These are phyloP conservation scores for Microdochium trichocladiopsis DNA, from an alignment of 2,329 filamentous ascomycete genomes.

Conservation along the genomic window DNA sequence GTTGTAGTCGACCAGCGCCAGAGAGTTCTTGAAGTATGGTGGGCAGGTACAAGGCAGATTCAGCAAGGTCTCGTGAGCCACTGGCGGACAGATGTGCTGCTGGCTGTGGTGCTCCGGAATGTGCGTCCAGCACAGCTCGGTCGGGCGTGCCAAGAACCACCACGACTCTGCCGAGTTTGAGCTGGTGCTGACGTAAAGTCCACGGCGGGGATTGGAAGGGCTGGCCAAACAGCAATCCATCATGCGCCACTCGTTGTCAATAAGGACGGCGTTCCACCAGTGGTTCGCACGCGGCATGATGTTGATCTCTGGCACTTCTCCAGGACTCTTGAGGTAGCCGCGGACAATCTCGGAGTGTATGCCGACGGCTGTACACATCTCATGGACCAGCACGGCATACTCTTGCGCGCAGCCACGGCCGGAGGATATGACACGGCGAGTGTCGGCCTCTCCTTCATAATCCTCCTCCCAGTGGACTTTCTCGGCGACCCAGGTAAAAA, in stretches of 20 bases:
- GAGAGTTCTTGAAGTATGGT: constrained; percentile 73
- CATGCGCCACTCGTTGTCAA: constrained; percentile 93
- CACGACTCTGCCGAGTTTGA: constrained; percentile 71
- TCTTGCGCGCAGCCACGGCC: constrained; percentile 84
- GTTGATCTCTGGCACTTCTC: constrained; percentile 73
- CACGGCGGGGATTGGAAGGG: constrained; percentile 78
- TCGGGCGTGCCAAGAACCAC: constrained; percentile 89
- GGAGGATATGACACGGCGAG: constrained; percentile 73
- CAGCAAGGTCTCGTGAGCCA: constrained; percentile 78
- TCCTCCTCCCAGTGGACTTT: constrained; percentile 95
- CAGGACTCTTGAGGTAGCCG: constrained; percentile 86
- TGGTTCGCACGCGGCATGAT: constrained; percentile 86
- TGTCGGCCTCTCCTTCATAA: constrained; percentile 78
- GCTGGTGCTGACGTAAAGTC: constrained; percentile 66
- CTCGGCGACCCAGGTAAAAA: constrained; percentile 97
- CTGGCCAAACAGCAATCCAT: constrained; percentile 91
- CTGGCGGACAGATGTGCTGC: constrained; percentile 86
- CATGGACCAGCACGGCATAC: constrained; percentile 78
- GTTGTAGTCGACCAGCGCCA: constrained; percentile 84
- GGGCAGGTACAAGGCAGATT: constrained; percentile 82
- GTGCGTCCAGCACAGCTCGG: constrained; percentile 92
- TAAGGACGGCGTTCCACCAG: constrained; percentile 93
- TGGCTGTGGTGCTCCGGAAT: constrained; percentile 81
- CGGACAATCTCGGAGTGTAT: constrained; percentile 80
- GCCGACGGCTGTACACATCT: constrained; percentile 90